Conservation (phyloP, 75 land plant genomes). For the Larix kaempferi region DNA sequence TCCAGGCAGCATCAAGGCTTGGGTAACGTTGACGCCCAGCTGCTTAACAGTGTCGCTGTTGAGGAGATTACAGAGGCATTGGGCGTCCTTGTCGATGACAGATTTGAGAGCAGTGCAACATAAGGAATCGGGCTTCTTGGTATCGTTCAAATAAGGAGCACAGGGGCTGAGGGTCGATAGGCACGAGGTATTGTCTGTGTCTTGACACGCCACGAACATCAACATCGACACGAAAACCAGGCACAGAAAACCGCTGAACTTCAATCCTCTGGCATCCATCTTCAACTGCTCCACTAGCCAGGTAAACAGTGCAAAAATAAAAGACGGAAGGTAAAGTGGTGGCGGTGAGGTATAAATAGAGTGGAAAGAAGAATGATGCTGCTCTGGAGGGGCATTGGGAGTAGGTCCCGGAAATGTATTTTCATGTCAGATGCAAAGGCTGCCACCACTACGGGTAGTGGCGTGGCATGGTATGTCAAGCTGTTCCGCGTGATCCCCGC, state of each 20-base stretch:
- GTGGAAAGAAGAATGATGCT: no score
- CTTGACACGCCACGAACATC: neutral
- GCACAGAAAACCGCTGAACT: neutral
- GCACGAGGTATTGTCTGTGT: neutral
- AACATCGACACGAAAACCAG: neutral
- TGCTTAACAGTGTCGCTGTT: slow-evolving; percentile 17
- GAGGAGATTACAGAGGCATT: slow-evolving; percentile 48
- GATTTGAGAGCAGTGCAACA: slow-evolving; percentile 39
- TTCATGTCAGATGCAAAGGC: no score
- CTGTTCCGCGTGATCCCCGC: no score
- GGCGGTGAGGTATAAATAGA: no score
- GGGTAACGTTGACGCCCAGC: slow-evolving; percentile 15
- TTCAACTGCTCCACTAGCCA: neutral
- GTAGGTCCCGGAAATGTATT: no score
- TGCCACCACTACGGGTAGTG: no score
- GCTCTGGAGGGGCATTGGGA: no score
- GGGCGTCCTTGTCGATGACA: slow-evolving; percentile 23
- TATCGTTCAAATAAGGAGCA: slow-evolving; percentile 11
- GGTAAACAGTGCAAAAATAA: no score
- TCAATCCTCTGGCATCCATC: neutral
- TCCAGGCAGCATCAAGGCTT: slow-evolving; percentile 30
- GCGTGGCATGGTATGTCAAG: no score
- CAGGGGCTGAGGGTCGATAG: neutral
- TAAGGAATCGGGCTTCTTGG: slow-evolving; percentile 20
- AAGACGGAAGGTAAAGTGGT: no score